Evolutionary conservation across 495 filamentous ascomycete species (phyloP).

Genomic region (Penicillium chermesinum): DNA sequence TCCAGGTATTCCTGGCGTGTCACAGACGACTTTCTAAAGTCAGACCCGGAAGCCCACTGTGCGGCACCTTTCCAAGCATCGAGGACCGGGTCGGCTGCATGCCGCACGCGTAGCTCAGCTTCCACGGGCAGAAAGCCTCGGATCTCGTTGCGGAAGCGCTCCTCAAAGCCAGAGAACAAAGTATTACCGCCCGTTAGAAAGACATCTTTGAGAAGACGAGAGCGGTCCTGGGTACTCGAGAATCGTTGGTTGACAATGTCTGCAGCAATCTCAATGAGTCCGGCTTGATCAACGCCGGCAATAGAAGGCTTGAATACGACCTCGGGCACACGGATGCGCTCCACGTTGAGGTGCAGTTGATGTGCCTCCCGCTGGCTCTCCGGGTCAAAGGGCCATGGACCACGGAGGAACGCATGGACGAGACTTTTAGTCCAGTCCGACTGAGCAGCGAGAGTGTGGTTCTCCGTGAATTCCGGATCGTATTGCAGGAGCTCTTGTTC

Average conservation of each 20-base stretch:
- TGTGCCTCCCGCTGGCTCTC: constrained; percentile 75
- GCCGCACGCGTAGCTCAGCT: constrained; percentile 57
- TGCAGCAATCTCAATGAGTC: constrained; percentile 81
- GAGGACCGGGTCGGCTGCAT: constrained; percentile 65
- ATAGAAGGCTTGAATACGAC: constrained; percentile 94
- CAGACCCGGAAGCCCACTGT: constrained; percentile 56
- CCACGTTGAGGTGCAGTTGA: constrained; percentile 92
- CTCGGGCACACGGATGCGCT: constrained; percentile 93
- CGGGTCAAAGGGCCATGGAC: constrained; percentile 78
- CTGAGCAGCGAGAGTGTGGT: constrained; percentile 86
- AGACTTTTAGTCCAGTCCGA: constrained; percentile 89
- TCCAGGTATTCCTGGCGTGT: constrained; percentile 75
- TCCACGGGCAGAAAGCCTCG: constrained; percentile 65
- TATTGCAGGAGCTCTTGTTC: constrained; percentile 81
- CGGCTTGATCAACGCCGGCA: constrained; percentile 91
- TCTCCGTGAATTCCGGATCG: constrained; percentile 82
- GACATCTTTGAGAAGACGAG: constrained; percentile 71
- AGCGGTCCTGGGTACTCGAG: constrained; percentile 48
- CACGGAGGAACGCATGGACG: constrained; percentile 82
- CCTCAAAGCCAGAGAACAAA: constrained; percentile 80
- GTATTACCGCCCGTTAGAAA: constrained; percentile 95
- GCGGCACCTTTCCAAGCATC: constrained; percentile 95
- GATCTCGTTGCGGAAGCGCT: constrained; percentile 69
- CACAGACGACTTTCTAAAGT: constrained; percentile 40
- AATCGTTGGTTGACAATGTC: constrained; percentile 81